phyloP scores from a whole-genome alignment of 139 green algal genomes.

The Spirogloea muscicola region DNA sequence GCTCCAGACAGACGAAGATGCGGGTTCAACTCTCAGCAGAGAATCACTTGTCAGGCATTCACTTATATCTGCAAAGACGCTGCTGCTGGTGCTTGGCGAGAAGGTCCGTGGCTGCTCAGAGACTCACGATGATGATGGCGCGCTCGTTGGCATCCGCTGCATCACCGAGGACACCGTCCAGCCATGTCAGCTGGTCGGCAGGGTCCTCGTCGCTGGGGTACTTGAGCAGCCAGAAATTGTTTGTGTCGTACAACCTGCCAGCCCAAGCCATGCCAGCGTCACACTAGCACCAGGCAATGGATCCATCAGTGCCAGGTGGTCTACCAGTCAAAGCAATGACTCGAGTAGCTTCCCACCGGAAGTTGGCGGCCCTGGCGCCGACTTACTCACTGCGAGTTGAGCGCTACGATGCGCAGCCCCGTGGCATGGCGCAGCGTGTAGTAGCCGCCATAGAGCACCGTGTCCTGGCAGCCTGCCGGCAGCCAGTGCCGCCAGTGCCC shows the following conservation, averaged over 20 bases:
- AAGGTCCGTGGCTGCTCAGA: no score
- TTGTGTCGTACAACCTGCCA: slow-evolving; percentile 33
- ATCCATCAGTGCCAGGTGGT: no score
- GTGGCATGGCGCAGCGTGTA: slow-evolving; percentile 30
- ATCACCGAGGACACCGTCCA: background rate
- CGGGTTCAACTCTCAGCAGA: no score
- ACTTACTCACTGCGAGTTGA: slow-evolving; percentile 39
- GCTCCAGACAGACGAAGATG: no score
- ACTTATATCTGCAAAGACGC: no score
- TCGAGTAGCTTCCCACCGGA: no score
- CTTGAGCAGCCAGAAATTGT: slow-evolving; percentile 42
- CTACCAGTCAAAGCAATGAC: no score
- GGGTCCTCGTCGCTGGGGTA: slow-evolving; percentile 10
- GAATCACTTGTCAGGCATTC: no score
- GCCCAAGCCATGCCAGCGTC: no score
- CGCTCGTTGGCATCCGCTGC: slow-evolving; percentile 4
- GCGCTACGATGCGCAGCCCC: slow-evolving; percentile 30
- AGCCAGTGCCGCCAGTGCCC: slow-evolving; percentile 18
- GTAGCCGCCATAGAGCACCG: slow-evolving; percentile 18
- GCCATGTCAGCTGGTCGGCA: slow-evolving; percentile 30
- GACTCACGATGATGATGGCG: slow-evolving; percentile 32
- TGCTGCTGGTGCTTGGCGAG: no score
- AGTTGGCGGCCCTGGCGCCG: no score
- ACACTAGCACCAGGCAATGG: no score
- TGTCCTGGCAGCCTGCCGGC: slow-evolving; percentile 10